phyloP scores from a whole-genome alignment of 129 eudicot species.

The Apium graveolens region DNA sequence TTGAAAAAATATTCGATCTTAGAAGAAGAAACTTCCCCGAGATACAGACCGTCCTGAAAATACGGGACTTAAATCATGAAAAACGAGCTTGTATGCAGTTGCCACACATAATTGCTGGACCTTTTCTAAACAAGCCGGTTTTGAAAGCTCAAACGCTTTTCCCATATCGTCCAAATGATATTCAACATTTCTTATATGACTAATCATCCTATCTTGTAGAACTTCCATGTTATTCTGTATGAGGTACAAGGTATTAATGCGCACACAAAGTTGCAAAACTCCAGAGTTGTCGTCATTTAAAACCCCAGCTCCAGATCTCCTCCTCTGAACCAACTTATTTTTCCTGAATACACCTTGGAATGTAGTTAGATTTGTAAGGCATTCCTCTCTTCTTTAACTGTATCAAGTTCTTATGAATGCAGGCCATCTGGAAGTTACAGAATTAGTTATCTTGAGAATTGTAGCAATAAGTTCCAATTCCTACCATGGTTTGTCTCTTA shows the following conservation, averaged over 20 bases:
- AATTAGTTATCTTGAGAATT: too few species aligned
- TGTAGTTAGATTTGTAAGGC: too few species aligned
- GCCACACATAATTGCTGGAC: slow-evolving; percentile 80
- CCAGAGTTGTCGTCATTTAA: slow-evolving; percentile 48
- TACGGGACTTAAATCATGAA: slow-evolving; percentile 63
- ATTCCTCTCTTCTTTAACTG: too few species aligned
- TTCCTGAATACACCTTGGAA: slow-evolving; percentile 69
- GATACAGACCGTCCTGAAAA: slow-evolving; percentile 69
- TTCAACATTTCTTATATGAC: slow-evolving; percentile 63
- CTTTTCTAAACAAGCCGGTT: slow-evolving; percentile 66
- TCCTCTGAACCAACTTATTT: slow-evolving; percentile 60
- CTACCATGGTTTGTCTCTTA: too few species aligned
- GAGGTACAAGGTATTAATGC: slow-evolving; percentile 69
- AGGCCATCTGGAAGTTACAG: too few species aligned
- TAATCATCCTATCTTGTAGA: slow-evolving; percentile 67
- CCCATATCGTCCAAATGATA: slow-evolving; percentile 51
- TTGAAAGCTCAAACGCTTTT: slow-evolving; percentile 75
- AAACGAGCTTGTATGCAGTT: slow-evolving; percentile 63
- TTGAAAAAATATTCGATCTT: slow-evolving; percentile 75
- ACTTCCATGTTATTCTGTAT: slow-evolving; percentile 63
- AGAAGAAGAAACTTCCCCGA: slow-evolving; percentile 66
- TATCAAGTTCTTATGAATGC: too few species aligned
- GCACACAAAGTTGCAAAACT: slow-evolving; percentile 68
- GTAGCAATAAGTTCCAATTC: too few species aligned
- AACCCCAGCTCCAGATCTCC: slow-evolving; percentile 57